Base-by-base conservation (phyloP, 495 filamentous ascomycete genomes). In the Pyrenula aspistea region DNA sequence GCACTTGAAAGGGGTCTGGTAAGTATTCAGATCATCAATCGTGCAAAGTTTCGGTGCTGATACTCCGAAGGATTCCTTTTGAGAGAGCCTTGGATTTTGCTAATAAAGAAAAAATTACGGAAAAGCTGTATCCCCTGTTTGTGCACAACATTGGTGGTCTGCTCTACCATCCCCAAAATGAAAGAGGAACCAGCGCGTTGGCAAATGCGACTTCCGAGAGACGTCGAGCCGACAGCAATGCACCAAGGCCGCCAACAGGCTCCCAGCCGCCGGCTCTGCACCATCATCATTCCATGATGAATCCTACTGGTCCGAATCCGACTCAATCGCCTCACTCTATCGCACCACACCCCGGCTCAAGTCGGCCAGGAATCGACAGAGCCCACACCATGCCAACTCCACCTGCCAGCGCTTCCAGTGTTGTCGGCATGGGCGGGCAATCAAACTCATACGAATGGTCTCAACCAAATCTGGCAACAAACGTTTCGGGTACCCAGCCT, bases 1-100 rank as follows among this genome's bases (percentile, higher is more conserved):
- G 93, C 93, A 98, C 66, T 73, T 98, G 23, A 98, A 98, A 71
- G 93, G 93, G 63, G 93, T 98, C 56, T 98, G 93, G 93, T 97
- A 81, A 69, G 91, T 69, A 25, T 21, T 15, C n/a, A 15, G 2
- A 51, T 19, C 20, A 25, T 2, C 2, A 22, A 51, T 42, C 25
- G n/a, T n/a, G n/a, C n/a, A n/a, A n/a, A n/a, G n/a, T 61, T 25
- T 20, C 8, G 4, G 1, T 12, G 55, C 23, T 57, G 60, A 59
- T 53, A 51, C 56, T 60, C 60, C 23, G 22, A 61, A 96, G 92
- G 92, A 98, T 98, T 65, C 93, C 93, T 10, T 98, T 94, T 62
- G 94, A 97, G 57, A 83, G 94, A 55, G 93, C 93, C 1, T 73
- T 98, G 49, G 93, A 98, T 61, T 98, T 98, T 65, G 94, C 93